These are phyloP conservation scores for Colletotrichum sp. DNA, from an alignment of 2,329 filamentous ascomycete genomes.

Conservation along the genomic window DNA sequence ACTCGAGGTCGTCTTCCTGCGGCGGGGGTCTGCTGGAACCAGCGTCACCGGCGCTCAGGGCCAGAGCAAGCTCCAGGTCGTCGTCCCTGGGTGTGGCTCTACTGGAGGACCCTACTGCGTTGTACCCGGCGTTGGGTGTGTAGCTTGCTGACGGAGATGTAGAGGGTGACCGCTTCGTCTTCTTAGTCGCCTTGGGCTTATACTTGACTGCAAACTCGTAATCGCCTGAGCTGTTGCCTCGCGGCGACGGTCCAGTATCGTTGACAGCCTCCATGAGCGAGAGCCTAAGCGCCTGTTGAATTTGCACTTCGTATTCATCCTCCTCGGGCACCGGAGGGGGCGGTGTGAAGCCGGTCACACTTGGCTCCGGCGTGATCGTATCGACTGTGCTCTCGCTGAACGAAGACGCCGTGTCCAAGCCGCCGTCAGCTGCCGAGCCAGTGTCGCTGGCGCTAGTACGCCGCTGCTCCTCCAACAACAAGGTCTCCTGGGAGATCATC, in stretches of 20 bases:
- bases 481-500: conserved; percentile 69
- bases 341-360: conserved; percentile 46
- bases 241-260: conserved; percentile 49
- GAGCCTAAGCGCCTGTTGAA: conserved; percentile 67
- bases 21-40: conserved; percentile 55
- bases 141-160: conserved; percentile 40
- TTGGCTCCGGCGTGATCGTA: conserved; percentile 61
- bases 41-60: conserved; percentile 47
- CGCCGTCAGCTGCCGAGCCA: conserved; percentile 53
- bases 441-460: conserved; percentile 55
- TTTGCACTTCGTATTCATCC: conserved; percentile 63
- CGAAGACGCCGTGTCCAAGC: conserved; percentile 48
- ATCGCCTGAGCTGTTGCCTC: conserved; percentile 49
- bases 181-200: conserved; percentile 47
- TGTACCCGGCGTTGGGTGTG: conserved; percentile 25
- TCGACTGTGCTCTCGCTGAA: conserved; percentile 46
- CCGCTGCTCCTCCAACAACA: conserved; percentile 60
- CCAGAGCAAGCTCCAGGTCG: conserved; percentile 65
- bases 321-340: conserved; percentile 38
- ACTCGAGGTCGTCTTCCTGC: conserved; percentile 62
- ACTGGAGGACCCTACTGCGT: conserved; percentile 1
- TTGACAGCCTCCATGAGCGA: conserved; percentile 63
- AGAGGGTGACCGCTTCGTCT: conserved; percentile 40
- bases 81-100: conserved; percentile 44
- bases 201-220: conserved; percentile 57